phyloP scores from a whole-genome alignment of 2,329 filamentous ascomycete species.

The Fusarium poae region DNA sequence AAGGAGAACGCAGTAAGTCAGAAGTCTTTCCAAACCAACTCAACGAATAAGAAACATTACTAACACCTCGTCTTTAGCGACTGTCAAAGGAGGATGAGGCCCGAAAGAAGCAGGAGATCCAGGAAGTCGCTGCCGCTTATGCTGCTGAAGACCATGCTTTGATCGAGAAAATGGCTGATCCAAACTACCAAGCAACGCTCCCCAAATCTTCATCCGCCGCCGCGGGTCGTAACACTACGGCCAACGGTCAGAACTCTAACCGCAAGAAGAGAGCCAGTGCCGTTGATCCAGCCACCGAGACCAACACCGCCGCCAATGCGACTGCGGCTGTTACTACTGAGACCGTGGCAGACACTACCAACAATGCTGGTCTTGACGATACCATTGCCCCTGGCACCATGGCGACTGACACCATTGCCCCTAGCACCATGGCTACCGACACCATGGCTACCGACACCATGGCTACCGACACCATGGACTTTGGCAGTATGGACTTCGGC shows the following conservation, averaged over 20 bases:
- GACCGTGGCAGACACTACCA: neutral
- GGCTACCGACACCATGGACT: neutral
- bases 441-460: neutral
- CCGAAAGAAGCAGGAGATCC: neutral
- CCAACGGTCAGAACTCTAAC: neutral
- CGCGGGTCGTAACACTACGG: neutral
- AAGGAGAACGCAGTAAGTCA: constrained; percentile 17
- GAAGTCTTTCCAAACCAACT: neutral
- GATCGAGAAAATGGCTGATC: neutral
- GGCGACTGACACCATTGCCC: too few species aligned
- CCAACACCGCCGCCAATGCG: neutral
- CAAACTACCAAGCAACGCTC: neutral
- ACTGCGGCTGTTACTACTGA: neutral
- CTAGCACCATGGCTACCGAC: neutral
- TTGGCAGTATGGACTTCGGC: neutral
- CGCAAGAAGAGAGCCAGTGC: neutral
- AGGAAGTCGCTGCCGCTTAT: neutral
- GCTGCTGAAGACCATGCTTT: neutral
- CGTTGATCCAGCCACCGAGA: neutral
- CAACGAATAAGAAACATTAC: neutral
- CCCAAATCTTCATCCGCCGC: neutral
- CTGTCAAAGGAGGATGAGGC: constrained; percentile 2
- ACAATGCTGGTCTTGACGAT: neutral
- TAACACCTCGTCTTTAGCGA: constrained; percentile 10
- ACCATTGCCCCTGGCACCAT: too few species aligned